phyloP scores from a whole-genome alignment of 148 eudicot genomes.

The Cornus controversa region DNA sequence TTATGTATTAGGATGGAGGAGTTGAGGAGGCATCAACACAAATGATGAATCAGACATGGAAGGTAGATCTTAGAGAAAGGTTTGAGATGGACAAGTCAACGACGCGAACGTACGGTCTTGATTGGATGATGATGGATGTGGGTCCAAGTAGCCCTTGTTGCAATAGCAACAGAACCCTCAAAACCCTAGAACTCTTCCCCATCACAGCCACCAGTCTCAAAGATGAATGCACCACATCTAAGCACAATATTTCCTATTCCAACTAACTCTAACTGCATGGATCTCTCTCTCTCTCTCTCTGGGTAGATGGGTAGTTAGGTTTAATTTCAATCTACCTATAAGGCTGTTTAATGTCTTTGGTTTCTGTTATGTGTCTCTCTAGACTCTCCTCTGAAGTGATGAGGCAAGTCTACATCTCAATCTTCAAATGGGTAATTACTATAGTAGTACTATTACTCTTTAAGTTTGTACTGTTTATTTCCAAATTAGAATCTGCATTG shows the following conservation, averaged over 20 bases:
- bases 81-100: not conserved
- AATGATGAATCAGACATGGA: conserved; percentile 16
- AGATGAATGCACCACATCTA: conserved; percentile 7
- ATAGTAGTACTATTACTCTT: not conserved
- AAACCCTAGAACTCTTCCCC: conserved; percentile 72
- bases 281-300: conserved; percentile 3
- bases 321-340: not conserved
- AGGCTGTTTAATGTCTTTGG: not conserved
- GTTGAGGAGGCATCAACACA: conserved; percentile 8
- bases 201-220: conserved; percentile 35
- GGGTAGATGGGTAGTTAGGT: not conserved
- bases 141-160: conserved; percentile 19
- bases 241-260: not conserved
- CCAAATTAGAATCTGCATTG: conserved; percentile 13
- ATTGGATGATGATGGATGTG: conserved; percentile 24
- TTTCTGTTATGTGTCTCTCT: not conserved
- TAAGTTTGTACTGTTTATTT: not conserved
- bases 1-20: conserved; percentile 12
- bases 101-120: conserved; percentile 10
- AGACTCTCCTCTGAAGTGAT: too few relatives aligned
- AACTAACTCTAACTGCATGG: not conserved
- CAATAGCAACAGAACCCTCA: conserved; percentile 30
- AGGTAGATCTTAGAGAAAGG: conserved; percentile 13
- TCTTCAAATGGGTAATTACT: conserved; percentile 2
- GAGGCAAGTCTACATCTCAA: too few relatives aligned